Evolutionary conservation across 768 basidiomycete genomes (phyloP).

Genomic region (Leccinum imitatum): DNA sequence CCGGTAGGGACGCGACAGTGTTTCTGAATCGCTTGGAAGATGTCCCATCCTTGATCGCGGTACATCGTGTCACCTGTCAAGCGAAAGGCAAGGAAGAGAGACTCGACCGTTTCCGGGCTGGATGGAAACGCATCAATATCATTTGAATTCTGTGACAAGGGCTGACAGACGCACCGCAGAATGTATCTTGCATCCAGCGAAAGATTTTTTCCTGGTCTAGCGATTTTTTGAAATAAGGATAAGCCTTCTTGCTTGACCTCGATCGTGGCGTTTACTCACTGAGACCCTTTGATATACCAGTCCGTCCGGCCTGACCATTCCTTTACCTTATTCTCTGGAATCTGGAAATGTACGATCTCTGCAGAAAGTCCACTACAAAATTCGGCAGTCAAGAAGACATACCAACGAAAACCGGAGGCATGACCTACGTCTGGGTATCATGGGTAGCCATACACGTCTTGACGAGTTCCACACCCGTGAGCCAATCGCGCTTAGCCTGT

Average conservation of each 20-base stretch:
- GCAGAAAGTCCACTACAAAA: constrained; percentile 72
- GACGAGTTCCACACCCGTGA: constrained; percentile 74
- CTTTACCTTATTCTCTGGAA: constrained; percentile 54
- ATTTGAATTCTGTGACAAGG: background rate
- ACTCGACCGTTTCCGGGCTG: constrained; percentile 93
- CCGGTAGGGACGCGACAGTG: constrained; percentile 77
- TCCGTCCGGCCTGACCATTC: constrained; percentile 46
- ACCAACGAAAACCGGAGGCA: background rate
- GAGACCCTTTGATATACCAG: constrained; percentile 91
- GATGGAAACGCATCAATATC: background rate
- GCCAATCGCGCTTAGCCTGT: constrained; percentile 74
- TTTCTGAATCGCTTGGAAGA: constrained; percentile 86
- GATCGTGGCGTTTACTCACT: constrained; percentile 37
- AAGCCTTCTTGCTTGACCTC: background rate
- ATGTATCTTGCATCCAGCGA: constrained; percentile 91
- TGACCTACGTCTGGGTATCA: constrained; percentile 73
- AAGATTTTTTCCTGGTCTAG: constrained; percentile 26
- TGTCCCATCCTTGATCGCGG: constrained; percentile 81
- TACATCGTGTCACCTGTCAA: constrained; percentile 82
- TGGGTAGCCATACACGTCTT: constrained; percentile 88
- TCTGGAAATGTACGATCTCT: constrained; percentile 86
- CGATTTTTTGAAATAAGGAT: background rate
- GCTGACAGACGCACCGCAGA: constrained; percentile 53
- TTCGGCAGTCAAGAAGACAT: background rate
- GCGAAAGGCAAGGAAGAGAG: constrained; percentile 89